These are phyloP conservation scores for Actinomortierella ambigua DNA, from an alignment of 371 early-diverging fungal genomes.

Conservation along the genomic window DNA sequence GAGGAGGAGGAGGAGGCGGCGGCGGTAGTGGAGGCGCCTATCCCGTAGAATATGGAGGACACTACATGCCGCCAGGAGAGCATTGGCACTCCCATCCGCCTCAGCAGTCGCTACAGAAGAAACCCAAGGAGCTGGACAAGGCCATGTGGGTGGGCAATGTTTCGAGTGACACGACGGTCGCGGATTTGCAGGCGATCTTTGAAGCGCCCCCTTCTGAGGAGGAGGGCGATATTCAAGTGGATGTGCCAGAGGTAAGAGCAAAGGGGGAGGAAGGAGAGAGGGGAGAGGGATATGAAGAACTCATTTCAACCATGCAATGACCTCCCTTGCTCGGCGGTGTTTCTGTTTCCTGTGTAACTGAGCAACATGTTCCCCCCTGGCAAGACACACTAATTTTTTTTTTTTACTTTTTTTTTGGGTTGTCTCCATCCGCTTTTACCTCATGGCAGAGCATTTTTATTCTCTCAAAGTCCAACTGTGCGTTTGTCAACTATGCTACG, in stretches of 20 bases:
- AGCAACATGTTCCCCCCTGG: neutral
- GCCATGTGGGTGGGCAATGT: constrained; percentile 57
- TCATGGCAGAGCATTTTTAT: constrained; percentile 48
- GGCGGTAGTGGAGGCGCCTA: constrained; percentile 7
- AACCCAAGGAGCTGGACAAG: constrained; percentile 51
- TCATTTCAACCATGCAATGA: too few relatives aligned
- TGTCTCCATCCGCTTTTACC: neutral
- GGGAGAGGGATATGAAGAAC: constrained; percentile 15
- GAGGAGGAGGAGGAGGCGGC: constrained; percentile 23
- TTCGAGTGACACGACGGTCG: constrained; percentile 46
- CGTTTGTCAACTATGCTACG: constrained; percentile 52
- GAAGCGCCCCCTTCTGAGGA: constrained; percentile 37
- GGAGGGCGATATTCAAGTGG: constrained; percentile 32
- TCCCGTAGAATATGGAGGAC: constrained; percentile 10
- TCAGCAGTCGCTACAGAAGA: constrained; percentile 42
- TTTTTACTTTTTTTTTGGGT: neutral
- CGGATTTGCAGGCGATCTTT: constrained; percentile 49
- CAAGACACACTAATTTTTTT: neutral
- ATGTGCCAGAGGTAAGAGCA: constrained; percentile 32
- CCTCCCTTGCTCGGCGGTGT: too few relatives aligned
- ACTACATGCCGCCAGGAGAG: constrained; percentile 14
- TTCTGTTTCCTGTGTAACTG: neutral
- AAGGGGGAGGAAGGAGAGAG: constrained; percentile 12
- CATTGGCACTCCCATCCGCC: constrained; percentile 24
- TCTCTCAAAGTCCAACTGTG: constrained; percentile 50